Evolutionary conservation across 1,139 yeast species (phyloP).

Genomic region (Candida gigantensis): DNA sequence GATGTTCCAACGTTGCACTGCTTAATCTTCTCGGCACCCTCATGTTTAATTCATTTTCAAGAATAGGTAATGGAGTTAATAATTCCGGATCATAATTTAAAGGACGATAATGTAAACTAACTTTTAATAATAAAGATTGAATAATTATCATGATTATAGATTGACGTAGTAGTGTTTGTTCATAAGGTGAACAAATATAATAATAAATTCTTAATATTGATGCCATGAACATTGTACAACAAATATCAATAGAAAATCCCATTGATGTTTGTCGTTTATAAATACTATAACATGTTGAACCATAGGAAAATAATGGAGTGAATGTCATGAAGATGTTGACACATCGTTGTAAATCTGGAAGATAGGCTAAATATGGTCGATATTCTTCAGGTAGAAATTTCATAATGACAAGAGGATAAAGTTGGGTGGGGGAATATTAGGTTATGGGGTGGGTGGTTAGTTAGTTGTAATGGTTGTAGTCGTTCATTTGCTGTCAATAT

Average conservation of each 20-base stretch:
- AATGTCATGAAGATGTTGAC: slow-evolving; percentile 56
- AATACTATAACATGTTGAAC: slow-evolving; percentile 75
- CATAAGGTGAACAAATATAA: slow-evolving; percentile 79
- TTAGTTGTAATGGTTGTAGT: too few relatives aligned
- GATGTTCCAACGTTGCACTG: slow-evolving; percentile 14
- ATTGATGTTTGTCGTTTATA: slow-evolving; percentile 61
- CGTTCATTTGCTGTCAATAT: too few relatives aligned
- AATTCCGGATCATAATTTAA: slow-evolving; percentile 40
- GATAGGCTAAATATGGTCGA: slow-evolving; percentile 33
- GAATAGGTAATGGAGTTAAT: slow-evolving; percentile 34
- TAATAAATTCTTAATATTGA: slow-evolving; percentile 72
- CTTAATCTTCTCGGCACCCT: slow-evolving; percentile 22
- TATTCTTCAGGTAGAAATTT: slow-evolving; percentile 25
- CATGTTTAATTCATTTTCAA: slow-evolving; percentile 30
- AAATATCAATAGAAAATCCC: slow-evolving; percentile 86
- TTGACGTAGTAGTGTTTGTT: slow-evolving; percentile 71
- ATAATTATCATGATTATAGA: slow-evolving; percentile 76
- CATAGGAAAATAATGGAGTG: slow-evolving; percentile 83
- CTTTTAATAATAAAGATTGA: slow-evolving; percentile 62
- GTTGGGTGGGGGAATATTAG: too few relatives aligned
- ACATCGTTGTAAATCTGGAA: slow-evolving; percentile 46
- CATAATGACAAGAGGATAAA: too few relatives aligned
- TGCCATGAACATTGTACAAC: slow-evolving; percentile 87
- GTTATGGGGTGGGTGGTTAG: too few relatives aligned
- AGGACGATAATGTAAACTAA: slow-evolving; percentile 63